Conservation (phyloP, 805 yeast species). For the Blastobotrys americana region DNA sequence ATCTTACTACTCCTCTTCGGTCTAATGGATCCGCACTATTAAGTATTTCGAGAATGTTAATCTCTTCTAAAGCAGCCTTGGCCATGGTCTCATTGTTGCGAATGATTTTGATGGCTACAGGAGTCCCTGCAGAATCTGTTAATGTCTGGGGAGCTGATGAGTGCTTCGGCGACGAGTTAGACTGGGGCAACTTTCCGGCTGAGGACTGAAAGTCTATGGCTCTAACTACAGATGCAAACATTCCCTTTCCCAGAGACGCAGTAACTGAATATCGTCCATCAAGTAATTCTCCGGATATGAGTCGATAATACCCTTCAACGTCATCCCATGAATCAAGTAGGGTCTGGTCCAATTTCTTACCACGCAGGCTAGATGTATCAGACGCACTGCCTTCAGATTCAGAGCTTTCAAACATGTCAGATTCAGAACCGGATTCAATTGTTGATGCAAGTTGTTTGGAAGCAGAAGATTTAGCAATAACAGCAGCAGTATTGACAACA, state of each 20-base stretch:
- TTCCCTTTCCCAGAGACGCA: conserved; percentile 29
- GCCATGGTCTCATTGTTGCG: conserved; percentile 61
- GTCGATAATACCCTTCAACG: conserved; percentile 29
- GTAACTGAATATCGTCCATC: conserved; percentile 25
- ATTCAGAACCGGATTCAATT: conserved; percentile 8
- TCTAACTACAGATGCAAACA: conserved; percentile 30
- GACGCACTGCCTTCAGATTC: not conserved
- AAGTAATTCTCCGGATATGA: conserved; percentile 30
- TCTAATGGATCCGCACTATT: conserved; percentile 55
- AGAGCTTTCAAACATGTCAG: conserved; percentile 16
- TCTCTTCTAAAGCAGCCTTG: conserved; percentile 70
- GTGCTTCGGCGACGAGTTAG: not conserved
- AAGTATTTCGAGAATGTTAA: conserved; percentile 62
- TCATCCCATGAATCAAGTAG: conserved; percentile 31
- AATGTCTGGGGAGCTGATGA: no score
- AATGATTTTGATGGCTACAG: conserved; percentile 51
- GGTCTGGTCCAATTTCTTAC: conserved; percentile 16
- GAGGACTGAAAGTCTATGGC: conserved; percentile 21
- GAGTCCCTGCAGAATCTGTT: conserved; percentile 6
- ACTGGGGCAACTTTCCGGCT: conserved; percentile 10
- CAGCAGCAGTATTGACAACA: no score
- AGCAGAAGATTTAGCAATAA: no score
- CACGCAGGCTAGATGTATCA: conserved; percentile 1
- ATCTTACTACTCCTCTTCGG: conserved; percentile 54
- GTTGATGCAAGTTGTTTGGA: no score